A percentile compares a stretch with the other conserved stretches of the same genome.
Evolutionary conservation across 352 stramenopile species (phyloP).

Genomic region (Globisporangium paroecandrum): DNA sequence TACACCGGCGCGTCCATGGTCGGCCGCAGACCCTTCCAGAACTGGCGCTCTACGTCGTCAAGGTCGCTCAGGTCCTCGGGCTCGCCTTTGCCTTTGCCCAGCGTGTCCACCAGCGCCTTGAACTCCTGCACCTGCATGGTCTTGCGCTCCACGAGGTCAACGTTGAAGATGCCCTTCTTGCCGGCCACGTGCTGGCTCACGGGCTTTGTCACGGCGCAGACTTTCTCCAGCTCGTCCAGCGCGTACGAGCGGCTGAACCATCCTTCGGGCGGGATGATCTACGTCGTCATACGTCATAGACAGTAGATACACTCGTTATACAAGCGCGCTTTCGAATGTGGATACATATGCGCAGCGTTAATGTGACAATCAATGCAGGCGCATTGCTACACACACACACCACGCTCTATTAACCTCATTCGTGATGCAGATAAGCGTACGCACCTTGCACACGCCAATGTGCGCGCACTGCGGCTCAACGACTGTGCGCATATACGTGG

Average conservation of each 20-base stretch:
- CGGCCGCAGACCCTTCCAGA: slow-evolving; percentile 85
- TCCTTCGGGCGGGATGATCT: slow-evolving; percentile 70
- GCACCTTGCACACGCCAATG: slow-evolving; percentile 90
- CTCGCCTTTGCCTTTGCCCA: slow-evolving; percentile 29
- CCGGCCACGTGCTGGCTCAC: slow-evolving; percentile 87
- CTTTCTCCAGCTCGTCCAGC: slow-evolving; percentile 37
- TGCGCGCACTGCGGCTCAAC: slow-evolving; percentile 71
- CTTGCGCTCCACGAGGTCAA: slow-evolving; percentile 87
- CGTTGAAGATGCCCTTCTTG: slow-evolving; percentile 88
- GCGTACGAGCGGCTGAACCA: slow-evolving; percentile 78
- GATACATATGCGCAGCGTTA: not conserved
- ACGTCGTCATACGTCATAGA: not conserved
- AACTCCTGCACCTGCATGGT: slow-evolving; percentile 67
- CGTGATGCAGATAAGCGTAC: not conserved
- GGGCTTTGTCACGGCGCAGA: slow-evolving; percentile 42
- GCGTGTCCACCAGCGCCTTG: slow-evolving; percentile 35
- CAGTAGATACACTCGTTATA: not conserved
- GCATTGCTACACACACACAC: not conserved
- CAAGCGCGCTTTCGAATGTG: not conserved
- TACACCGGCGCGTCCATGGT: slow-evolving; percentile 89
- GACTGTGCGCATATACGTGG: slow-evolving; percentile 78
- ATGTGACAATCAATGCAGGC: not conserved
- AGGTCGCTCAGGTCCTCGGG: slow-evolving; percentile 17
- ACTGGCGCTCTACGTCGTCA: slow-evolving; percentile 71
- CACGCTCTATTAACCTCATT: not conserved